These are phyloP conservation scores for Trametes villosa DNA, from an alignment of 768 basidiomycete species.

Conservation along the genomic window DNA sequence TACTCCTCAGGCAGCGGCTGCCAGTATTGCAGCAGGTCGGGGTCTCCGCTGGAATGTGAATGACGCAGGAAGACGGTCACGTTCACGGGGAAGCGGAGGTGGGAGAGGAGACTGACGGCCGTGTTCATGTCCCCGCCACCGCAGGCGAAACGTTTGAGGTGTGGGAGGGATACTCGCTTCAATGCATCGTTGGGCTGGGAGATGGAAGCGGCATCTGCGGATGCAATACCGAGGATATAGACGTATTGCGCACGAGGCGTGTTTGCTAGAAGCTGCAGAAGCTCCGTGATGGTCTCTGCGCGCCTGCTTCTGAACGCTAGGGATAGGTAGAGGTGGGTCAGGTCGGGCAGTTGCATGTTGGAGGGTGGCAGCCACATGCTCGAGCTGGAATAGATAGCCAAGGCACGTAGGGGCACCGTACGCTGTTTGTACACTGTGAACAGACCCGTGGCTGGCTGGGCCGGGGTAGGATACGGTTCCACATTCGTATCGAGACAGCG, in stretches of 20 bases:
- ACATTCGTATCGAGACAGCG: no score
- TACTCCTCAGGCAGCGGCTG: neutral
- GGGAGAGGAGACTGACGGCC: no score
- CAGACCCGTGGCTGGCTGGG: no score
- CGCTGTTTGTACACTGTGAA: no score
- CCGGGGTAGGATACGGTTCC: no score
- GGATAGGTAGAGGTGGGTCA: conserved; percentile 1
- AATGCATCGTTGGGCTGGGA: neutral
- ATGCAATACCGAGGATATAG: neutral
- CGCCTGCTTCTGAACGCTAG: no score
- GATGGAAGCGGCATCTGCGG: neutral
- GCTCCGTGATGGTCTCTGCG: neutral
- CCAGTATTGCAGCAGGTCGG: neutral
- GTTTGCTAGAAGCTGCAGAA: neutral
- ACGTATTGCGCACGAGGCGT: neutral
- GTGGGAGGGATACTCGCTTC: neutral
- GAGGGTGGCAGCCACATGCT: no score
- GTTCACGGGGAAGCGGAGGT: no score
- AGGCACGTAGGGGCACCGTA: neutral
- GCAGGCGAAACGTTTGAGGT: neutral
- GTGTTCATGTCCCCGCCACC: neutral
- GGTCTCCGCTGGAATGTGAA: neutral
- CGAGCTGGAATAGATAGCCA: neutral
- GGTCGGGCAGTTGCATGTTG: neutral
- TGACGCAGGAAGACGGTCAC: no score